phyloP scores from a whole-genome alignment of 768 basidiomycete species.

The Lactifluus hygrophoroides region DNA sequence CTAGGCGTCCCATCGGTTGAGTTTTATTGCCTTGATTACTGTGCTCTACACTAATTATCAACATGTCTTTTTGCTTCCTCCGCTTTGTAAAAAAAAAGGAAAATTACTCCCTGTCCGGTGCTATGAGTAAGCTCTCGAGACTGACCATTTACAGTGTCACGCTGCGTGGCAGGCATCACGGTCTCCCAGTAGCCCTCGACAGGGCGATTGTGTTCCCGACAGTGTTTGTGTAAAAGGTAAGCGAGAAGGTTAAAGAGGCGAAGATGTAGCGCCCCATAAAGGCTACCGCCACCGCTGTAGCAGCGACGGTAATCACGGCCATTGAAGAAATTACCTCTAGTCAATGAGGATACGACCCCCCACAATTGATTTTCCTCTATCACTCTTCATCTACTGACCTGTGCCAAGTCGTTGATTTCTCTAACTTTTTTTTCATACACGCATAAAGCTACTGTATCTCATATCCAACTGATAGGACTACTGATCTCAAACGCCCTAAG shows the following conservation, averaged over 20 bases:
- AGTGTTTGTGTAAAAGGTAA: conserved; percentile 7
- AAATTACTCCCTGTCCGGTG: conserved; percentile 45
- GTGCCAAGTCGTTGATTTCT: too few relatives aligned
- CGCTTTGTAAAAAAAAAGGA: neutral
- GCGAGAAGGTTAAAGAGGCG: conserved; percentile 4
- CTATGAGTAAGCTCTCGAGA: conserved; percentile 58
- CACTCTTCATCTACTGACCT: too few relatives aligned
- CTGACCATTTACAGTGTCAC: conserved; percentile 65
- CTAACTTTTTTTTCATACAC: too few relatives aligned
- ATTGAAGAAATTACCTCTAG: too few relatives aligned
- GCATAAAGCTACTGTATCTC: too few relatives aligned
- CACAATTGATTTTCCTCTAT: too few relatives aligned
- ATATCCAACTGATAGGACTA: too few relatives aligned
- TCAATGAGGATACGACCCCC: too few relatives aligned
- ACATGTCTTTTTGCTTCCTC: neutral
- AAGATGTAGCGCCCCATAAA: neutral
- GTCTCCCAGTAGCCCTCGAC: conserved; percentile 60
- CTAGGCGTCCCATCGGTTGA: conserved; percentile 35
- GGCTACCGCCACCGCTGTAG: too few relatives aligned
- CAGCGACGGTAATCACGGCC: too few relatives aligned
- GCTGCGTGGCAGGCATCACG: conserved; percentile 70
- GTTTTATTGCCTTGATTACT: neutral
- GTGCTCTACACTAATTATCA: conserved; percentile 43
- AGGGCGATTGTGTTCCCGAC: conserved; percentile 32
- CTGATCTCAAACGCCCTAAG: too few relatives aligned